Conservation (phyloP, 1,139 yeast species). For the Eremothecium coryli region DNA sequence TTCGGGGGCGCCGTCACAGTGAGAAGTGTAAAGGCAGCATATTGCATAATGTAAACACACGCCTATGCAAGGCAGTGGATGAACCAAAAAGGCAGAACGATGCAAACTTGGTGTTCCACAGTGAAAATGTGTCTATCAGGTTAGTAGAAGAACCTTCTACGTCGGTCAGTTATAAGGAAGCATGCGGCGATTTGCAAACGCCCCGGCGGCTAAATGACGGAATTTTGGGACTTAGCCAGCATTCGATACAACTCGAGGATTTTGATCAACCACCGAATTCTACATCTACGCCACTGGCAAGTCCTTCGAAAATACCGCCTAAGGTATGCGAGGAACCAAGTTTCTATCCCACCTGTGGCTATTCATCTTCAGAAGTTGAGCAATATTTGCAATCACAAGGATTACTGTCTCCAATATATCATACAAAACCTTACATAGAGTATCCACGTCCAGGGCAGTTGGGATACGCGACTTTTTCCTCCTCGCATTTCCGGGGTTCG, state of each 20-base stretch:
- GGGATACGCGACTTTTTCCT: neutral
- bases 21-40: constrained; percentile 1
- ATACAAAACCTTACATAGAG: neutral
- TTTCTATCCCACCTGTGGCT: neutral
- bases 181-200: neutral
- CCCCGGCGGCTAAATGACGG: constrained; percentile 11
- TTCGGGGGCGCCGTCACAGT: constrained; percentile 4
- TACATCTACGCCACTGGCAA: constrained; percentile 31
- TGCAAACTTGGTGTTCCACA: constrained; percentile 7
- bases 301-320: neutral
- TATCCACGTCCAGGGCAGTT: neutral
- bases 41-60: neutral
- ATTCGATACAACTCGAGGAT: constrained; percentile 30
- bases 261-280: constrained; percentile 32
- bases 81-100: neutral
- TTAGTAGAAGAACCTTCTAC: constrained; percentile 6
- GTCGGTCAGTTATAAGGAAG: neutral
- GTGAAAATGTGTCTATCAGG: constrained; percentile 10
- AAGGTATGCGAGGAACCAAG: neutral
- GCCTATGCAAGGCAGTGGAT: neutral
- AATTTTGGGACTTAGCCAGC: constrained; percentile 9
- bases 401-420: constrained; percentile 2
- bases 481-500: too few relatives aligned
- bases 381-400: constrained; percentile 1
- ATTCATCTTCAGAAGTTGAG: constrained; percentile 1